phyloP scores from a whole-genome alignment of 2,329 filamentous ascomycete species.

The Xylaria sp. region DNA sequence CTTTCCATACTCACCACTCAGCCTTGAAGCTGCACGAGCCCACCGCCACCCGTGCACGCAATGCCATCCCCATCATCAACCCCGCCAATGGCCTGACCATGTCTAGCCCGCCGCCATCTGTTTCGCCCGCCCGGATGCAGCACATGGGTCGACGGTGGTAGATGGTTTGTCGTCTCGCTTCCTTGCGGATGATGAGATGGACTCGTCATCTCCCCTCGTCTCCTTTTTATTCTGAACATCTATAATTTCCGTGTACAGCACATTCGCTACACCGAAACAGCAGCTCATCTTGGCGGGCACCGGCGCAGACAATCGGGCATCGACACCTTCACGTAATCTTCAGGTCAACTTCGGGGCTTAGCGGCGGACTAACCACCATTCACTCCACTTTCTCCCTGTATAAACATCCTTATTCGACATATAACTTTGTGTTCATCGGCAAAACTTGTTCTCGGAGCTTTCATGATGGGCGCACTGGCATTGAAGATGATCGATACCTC shows the following conservation, averaged over 20 bases:
- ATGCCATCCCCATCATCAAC: conserved; percentile 97
- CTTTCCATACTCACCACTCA: conserved; percentile 66
- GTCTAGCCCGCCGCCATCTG: conserved; percentile 80
- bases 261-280: conserved; percentile 44
- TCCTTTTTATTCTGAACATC: conserved; percentile 31
- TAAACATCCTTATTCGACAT: conserved; percentile 54
- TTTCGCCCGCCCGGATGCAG: conserved; percentile 65
- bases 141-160: conserved; percentile 61
- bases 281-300: conserved; percentile 56
- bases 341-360: conserved; percentile 32
- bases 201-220: conserved; percentile 41
- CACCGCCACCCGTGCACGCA: conserved; percentile 83
- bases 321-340: conserved; percentile 43
- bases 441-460: conserved; percentile 30
- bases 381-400: conserved; percentile 45
- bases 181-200: conserved; percentile 39
- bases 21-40: conserved; percentile 88
- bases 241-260: conserved; percentile 31
- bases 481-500: conserved; percentile 51
- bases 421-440: conserved; percentile 41
- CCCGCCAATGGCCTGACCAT: conserved; percentile 86
- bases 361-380: conserved; percentile 37
- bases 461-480: conserved; percentile 45
- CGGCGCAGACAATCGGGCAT: conserved; percentile 48
- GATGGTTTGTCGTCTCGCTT: conserved; percentile 38